Conservation (phyloP, 305 asterid species). For the Solanum hybrid region DNA sequence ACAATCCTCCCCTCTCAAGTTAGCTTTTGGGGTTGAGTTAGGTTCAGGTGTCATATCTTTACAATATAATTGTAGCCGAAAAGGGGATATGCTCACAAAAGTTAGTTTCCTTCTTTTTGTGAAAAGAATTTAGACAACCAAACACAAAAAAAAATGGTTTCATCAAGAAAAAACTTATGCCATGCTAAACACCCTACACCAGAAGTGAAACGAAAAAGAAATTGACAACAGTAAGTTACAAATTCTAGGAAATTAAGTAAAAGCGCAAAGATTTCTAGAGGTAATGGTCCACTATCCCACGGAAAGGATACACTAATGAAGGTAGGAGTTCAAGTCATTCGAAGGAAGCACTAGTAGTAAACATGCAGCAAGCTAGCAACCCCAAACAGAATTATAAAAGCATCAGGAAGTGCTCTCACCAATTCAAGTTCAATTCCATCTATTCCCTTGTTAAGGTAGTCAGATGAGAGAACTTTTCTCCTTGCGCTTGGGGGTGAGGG, state of each 20-base stretch:
- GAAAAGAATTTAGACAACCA: not conserved
- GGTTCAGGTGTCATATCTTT: no score
- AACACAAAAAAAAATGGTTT: not conserved
- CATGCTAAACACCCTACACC: not conserved
- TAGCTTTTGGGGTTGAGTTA: no score
- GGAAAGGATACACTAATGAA: not conserved
- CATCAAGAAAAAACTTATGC: not conserved
- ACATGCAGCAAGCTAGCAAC: not conserved
- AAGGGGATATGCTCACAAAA: not conserved
- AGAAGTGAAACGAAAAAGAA: not conserved
- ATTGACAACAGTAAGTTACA: not conserved
- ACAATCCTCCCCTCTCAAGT: no score
- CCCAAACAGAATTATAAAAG: not conserved
- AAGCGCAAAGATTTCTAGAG: not conserved
- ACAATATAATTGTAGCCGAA: not conserved
- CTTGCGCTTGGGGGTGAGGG: constrained; percentile 34
- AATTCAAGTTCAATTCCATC: constrained; percentile 26
- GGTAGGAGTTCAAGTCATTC: not conserved
- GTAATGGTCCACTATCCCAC: not conserved
- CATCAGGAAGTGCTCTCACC: constrained; percentile 34
- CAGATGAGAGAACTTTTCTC: constrained; percentile 19
- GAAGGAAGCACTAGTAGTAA: not conserved
- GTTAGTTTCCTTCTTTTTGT: not conserved
- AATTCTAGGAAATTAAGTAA: not conserved
- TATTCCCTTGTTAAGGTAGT: constrained; percentile 30